Conservation (phyloP, 331 rosid genomes). For the Malus hybrid region DNA sequence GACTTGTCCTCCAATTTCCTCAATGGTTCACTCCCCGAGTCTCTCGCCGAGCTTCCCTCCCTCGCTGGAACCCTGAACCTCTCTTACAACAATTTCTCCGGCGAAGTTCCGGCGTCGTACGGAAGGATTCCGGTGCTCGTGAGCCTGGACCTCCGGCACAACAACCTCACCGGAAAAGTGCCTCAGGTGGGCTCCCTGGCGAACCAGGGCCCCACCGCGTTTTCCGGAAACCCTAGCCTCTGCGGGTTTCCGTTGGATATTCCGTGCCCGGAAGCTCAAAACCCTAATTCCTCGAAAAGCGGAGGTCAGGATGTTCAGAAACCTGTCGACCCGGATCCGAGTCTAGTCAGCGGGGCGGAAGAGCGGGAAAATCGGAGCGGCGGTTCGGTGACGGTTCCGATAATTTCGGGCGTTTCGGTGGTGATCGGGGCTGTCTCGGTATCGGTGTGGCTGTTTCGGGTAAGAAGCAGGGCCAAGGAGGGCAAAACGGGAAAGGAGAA, state of each 20-base stretch:
- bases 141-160: constrained; percentile 60
- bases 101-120: constrained; percentile 48
- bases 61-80: constrained; percentile 67
- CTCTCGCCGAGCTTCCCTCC: constrained; percentile 22
- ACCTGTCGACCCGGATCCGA: constrained; percentile 22
- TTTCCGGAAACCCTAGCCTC: constrained; percentile 64
- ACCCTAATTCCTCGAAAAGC: constrained; percentile 21
- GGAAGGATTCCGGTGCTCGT: constrained; percentile 52
- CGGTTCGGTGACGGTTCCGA: constrained; percentile 31
- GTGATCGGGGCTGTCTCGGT: constrained; percentile 40
- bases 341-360: neutral
- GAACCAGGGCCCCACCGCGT: constrained; percentile 86
- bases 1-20: constrained; percentile 62
- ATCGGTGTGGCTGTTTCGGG: constrained; percentile 52
- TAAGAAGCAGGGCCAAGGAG: constrained; percentile 20
- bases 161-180: constrained; percentile 71
- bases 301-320: constrained; percentile 31
- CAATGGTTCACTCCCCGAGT: constrained; percentile 52
- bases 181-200: constrained; percentile 67
- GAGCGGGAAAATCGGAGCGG: constrained; percentile 6
- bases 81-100: constrained; percentile 52
- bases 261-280: constrained; percentile 59
- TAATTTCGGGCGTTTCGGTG: constrained; percentile 44
- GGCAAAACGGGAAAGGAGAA: constrained; percentile 33
- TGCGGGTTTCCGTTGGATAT: constrained; percentile 72